Percentiles rank a stretch among this genome's conserved stretches.
phyloP scores from a whole-genome alignment of 441 rosid genomes.

The Mallotus japonicus region DNA sequence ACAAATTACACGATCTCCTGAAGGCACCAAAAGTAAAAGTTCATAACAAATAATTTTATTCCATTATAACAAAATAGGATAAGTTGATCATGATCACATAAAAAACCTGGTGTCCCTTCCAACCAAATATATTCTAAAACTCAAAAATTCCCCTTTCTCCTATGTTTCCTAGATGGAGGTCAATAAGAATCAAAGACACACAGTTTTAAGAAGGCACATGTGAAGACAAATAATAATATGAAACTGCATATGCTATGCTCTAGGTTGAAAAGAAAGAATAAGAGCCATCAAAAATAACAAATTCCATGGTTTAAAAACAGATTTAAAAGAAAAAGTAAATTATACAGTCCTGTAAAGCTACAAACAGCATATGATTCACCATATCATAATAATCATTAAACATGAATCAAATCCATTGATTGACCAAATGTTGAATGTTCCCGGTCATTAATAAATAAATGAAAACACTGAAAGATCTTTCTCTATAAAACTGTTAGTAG shows the following conservation, averaged over 20 bases:
- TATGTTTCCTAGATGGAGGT: not conserved
- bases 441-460: not conserved
- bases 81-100: not conserved
- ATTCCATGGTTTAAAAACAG: not conserved
- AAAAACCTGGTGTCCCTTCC: not conserved
- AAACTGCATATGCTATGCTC: not conserved
- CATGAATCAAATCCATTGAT: too few species aligned
- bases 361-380: not conserved
- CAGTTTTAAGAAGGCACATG: not conserved
- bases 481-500: not conserved
- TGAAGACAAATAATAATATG: not conserved
- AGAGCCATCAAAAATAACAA: not conserved
- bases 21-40: not conserved
- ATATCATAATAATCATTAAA: not conserved
- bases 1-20: not conserved
- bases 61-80: not conserved
- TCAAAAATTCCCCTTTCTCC: not conserved
- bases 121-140: not conserved
- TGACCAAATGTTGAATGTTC: not conserved
- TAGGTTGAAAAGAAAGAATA: not conserved
- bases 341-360: not conserved
- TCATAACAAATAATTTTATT: not conserved
- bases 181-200: not conserved
- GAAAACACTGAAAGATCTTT: not conserved
- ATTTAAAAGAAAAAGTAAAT: not conserved